Evolutionary conservation across 2,329 filamentous ascomycete species (phyloP), one percentile per base, ranked within the genome.

Genomic region (Penicillium psychrosexuale): DNA sequence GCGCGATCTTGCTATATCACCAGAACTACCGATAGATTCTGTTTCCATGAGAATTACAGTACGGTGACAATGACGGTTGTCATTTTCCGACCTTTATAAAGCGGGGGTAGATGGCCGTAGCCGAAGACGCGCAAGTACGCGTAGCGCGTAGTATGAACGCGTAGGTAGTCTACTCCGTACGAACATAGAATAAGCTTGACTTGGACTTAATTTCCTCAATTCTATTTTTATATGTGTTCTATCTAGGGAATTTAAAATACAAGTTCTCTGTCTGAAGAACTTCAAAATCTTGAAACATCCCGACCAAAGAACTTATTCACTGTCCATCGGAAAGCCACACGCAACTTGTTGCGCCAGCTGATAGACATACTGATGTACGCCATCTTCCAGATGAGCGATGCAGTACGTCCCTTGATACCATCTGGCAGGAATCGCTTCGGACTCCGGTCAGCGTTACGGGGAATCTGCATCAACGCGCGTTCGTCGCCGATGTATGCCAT

Each of bases 401-500:
- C 76, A 54, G 68, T 69, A 46, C 72, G 68, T 0, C 74, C 75
- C 24, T 69, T 75, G 31, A 77, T 56, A 8, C 72, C 69, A 27
- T 68, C 65, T 4, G 73, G 72, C 3, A 75, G 61, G 50, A 69
- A 69, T 13, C 64, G 67, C 13, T 60, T 61, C 5, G 40, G 56
- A 24, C 24, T 55, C 42, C 42, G 57, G n/a, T 60, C 56, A 12
- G 49, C 54, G 13, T 68, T 62, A 7, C 71, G 66, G 0, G 75
- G 74, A 13, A 77, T 69, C 63, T 86, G 83, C 69, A 86, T 76
- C 47, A 85, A 69, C 0, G 82, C 83, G 33, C 79, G 81, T 65
- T 79, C 80, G 28, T 79, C 78, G 0, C 83, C 83, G 17, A 85
- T 76, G 50, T 85, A 85, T 0, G 83, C 83, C 72, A 86, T 74